These are phyloP conservation scores for Potentilla sterilis DNA, from an alignment of 306 rosid genomes.

Conservation along the genomic window DNA sequence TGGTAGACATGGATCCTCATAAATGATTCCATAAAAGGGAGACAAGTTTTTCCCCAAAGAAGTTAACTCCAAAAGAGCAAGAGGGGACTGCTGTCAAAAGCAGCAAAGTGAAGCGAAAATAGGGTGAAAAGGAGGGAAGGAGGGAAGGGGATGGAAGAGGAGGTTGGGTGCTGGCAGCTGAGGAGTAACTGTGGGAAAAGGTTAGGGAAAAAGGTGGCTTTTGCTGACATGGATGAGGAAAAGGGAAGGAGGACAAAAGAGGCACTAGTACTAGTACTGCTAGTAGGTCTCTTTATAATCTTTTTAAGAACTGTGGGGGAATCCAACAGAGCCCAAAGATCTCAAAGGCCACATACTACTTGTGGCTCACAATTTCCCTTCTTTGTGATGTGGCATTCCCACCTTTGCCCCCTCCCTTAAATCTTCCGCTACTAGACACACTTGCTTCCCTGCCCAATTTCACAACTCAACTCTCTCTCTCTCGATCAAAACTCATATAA, in stretches of 20 bases:
- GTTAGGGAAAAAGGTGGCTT: background rate
- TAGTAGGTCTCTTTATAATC: slow-evolving; percentile 23
- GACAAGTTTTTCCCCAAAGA: background rate
- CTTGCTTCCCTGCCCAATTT: background rate
- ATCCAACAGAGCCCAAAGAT: slow-evolving; percentile 73
- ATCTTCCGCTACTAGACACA: background rate
- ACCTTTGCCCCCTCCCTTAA: slow-evolving; percentile 25
- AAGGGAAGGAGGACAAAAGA: slow-evolving; percentile 24
- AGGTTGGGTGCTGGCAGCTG: background rate
- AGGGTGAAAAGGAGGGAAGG: background rate
- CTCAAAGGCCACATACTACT: slow-evolving; percentile 69
- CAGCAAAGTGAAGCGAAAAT: background rate
- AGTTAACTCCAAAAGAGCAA: background rate
- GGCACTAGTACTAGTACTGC: slow-evolving; percentile 20
- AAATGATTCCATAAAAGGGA: background rate
- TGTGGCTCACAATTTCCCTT: slow-evolving; percentile 68
- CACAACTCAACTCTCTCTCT: background rate
- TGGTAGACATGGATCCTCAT: background rate
- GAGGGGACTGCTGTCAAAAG: background rate
- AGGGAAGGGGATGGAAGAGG: background rate
- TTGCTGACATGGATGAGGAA: slow-evolving; percentile 49
- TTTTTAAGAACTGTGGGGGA: slow-evolving; percentile 55
- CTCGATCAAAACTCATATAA: slow-evolving; percentile 10
- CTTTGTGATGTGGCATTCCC: slow-evolving; percentile 56
- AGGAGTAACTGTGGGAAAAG: background rate